Base-by-base conservation (phyloP, 768 basidiomycete species). In the Mrakia frigida region DNA sequence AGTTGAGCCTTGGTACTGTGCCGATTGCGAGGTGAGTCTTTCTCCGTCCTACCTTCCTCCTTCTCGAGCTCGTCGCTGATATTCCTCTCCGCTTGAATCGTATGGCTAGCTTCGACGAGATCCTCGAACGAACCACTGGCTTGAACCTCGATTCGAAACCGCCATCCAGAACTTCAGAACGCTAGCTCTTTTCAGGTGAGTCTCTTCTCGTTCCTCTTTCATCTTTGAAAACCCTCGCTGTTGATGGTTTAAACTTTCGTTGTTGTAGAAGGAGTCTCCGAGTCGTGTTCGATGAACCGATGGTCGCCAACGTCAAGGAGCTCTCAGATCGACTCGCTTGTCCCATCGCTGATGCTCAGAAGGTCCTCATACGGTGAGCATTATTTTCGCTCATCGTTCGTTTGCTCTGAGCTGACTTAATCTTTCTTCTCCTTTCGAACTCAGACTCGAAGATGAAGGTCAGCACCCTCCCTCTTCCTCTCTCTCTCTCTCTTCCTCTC, bases 141-240 rank as follows among this genome's bases (percentile, higher is more conserved):
- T 39, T 23, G 65, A 37, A 18, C 6, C 39, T 25, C 35, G 37
- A 39, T 39, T 68, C 65, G 65, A 68, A 25, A 23, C 33, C 0
- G 65, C 65, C 65, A 68, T 68, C 37, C 65, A 68, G 37, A n/a
- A 7, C 37, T 68, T 68, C 65, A 39, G 65, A 39, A 68, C 65
- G 23, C 65, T 68, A 21, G 65, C 65, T n/a, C 39, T 68, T 23
- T 68, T 68, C 65, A 35, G 65, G 65, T 68, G 35, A 1, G 39
- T 10, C n/a, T 56, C 23, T 56, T 23, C 33, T 41, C 23, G 16
- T 33, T n/a, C 37, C 6, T 68, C 35, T 21, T 7, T 39, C 35
- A 37, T 3, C 35, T n/a, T 39, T 39, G 6, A 39, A 18, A 7
- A 21, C 18, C 7, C 7, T 37, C 6, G 14, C 14, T 37, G 18